These are phyloP conservation scores for Termitomyces sp. DNA, from an alignment of 768 basidiomycete species.

Conservation along the genomic window DNA sequence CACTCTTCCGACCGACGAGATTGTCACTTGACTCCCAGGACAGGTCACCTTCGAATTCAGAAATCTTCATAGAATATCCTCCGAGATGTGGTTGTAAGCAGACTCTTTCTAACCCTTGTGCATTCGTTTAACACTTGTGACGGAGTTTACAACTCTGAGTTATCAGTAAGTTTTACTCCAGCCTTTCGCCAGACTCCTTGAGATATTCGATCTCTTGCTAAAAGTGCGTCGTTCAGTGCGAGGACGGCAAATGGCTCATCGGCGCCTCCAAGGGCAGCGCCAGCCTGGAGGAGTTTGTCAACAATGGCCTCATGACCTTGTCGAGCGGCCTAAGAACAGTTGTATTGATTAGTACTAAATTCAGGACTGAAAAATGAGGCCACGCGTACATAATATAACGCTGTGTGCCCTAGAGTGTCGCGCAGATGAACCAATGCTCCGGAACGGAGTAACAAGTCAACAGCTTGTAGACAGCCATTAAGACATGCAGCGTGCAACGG, in stretches of 20 bases:
- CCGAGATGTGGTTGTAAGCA: neutral
- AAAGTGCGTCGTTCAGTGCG: conserved; percentile 31
- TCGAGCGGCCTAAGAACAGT: conserved; percentile 58
- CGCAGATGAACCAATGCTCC: conserved; percentile 83
- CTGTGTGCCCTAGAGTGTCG: conserved; percentile 76
- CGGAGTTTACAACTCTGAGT: neutral
- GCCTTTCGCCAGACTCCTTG: conserved; percentile 54
- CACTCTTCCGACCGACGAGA: no score
- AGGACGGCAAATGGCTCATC: conserved; percentile 59
- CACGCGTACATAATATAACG: conserved; percentile 66
- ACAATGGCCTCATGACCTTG: conserved; percentile 62
- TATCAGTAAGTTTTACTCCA: conserved; percentile 24
- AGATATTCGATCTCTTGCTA: conserved; percentile 36
- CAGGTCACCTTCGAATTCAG: neutral
- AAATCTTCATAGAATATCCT: neutral
- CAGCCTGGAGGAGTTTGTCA: conserved; percentile 61
- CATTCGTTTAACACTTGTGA: neutral
- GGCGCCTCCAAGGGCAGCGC: conserved; percentile 66
- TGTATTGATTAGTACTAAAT: neutral
- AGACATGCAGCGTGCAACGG: conserved; percentile 78
- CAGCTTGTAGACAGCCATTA: conserved; percentile 48
- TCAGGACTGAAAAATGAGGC: neutral
- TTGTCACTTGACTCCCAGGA: neutral
- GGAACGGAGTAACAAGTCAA: conserved; percentile 51
- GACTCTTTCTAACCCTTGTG: neutral